Evolutionary conservation across 176 grass and related monocot species (phyloP), one percentile per base, ranked within the genome.

Genomic region (Aegilops bicornis): DNA sequence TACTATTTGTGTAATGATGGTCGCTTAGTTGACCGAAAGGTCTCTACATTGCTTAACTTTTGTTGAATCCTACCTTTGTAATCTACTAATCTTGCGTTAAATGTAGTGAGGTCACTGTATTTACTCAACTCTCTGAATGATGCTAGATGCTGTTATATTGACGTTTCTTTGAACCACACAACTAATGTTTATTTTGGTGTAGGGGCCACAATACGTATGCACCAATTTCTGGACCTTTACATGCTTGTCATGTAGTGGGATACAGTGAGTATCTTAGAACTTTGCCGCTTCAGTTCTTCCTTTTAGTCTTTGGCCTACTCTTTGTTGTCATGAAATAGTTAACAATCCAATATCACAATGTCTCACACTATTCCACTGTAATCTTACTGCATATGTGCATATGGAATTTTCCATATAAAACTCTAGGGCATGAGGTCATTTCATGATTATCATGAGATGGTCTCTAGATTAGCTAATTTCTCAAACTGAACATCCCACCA

Each of bases 171-270:
- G 17, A 64, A 79, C 47, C 12, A 67, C 22, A 32, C 3, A 23
- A 82, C 15, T 59, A 19, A 1, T 73, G 40, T 80, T 80, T 63
- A 9, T 84, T 64, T 76, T 76, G 6, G 84, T 82, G 30, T 76
- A 99, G 97, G 94, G 97, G 47, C 92, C 90, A 42, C 97, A 99
- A 81, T 99, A 99, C 84, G 92, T 99, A 39, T 99, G 97, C 31
- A 96, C 89, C 47, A 96, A 92, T 85, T 99, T 99, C 59, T 99
- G 97, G 97, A 99, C 94, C 83, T 99, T 99, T 31, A 54, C 92
- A 54, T 99, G 97, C 76, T 39, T 91, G 35, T 80, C 94, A n/a
- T 99, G 97, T 80, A 94, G 94, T 84, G 94, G 94, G 77, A 93
- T 96, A 82, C 97, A 96, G 97, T 99, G 68, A 99, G 97, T 87